These are phyloP conservation scores for Carex scoparia DNA, from an alignment of 176 grass and related monocot species.

Conservation along the genomic window DNA sequence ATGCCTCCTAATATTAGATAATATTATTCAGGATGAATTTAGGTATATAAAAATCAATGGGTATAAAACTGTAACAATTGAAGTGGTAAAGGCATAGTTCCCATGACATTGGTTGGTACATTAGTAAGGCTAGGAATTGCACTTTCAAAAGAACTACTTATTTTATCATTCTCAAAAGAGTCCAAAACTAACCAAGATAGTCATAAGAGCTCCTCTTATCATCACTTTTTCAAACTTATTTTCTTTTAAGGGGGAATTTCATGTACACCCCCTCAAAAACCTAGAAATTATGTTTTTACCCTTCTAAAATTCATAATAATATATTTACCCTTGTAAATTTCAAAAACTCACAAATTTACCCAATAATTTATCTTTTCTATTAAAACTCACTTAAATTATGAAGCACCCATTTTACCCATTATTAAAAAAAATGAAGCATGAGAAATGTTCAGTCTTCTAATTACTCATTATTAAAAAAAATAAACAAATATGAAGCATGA, in stretches of 20 bases:
- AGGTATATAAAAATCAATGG: background rate
- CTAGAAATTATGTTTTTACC: too few species aligned
- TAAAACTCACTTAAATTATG: too few species aligned
- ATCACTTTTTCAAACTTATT: background rate
- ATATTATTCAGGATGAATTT: background rate
- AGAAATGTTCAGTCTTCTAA: too few species aligned
- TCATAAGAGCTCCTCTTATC: background rate
- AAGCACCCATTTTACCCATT: too few species aligned
- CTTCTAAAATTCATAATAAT: too few species aligned
- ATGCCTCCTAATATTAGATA: background rate
- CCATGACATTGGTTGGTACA: background rate
- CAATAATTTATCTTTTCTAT: too few species aligned
- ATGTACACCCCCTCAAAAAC: too few species aligned
- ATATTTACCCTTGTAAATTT: too few species aligned
- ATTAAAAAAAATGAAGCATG: too few species aligned
- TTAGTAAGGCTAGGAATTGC: background rate
- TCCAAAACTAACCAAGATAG: background rate
- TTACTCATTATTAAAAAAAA: too few species aligned
- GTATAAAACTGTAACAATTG: background rate
- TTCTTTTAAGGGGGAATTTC: background rate
- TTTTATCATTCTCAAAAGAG: background rate
- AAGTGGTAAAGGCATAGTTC: background rate
- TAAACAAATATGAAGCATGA: too few species aligned
- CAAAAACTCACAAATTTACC: too few species aligned
- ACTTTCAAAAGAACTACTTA: background rate